These are phyloP conservation scores for Copromyces sp. DNA, from an alignment of 495 filamentous ascomycete species.

Conservation along the genomic window DNA sequence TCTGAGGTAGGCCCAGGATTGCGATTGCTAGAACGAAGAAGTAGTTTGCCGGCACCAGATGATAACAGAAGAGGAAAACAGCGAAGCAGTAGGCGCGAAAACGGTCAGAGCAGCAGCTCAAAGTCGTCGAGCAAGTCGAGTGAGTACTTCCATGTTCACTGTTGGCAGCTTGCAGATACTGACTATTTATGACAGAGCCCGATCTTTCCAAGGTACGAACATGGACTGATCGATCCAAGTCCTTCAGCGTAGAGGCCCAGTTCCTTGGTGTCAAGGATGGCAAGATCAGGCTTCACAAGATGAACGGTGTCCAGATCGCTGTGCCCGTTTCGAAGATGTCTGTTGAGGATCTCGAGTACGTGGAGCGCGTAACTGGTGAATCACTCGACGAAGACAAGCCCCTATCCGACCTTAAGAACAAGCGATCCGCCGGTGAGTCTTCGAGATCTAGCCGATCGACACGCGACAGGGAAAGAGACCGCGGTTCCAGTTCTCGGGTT, in stretches of 20 bases:
- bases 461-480: background rate
- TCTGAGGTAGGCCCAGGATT: constrained; percentile 72
- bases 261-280: constrained; percentile 89
- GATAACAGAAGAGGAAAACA: constrained; percentile 52
- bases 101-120: constrained; percentile 37
- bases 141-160: constrained; percentile 36
- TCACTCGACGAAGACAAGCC: constrained; percentile 97
- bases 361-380: constrained; percentile 73
- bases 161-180: background rate
- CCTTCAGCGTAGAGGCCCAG: constrained; percentile 95
- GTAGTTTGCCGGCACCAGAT: constrained; percentile 51
- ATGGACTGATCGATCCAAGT: constrained; percentile 91
- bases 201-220: constrained; percentile 74
- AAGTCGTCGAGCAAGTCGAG: constrained; percentile 55
- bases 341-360: constrained; percentile 85
- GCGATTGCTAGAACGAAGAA: constrained; percentile 56
- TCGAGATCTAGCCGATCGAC: constrained; percentile 7
- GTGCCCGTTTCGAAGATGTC: constrained; percentile 95
- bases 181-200: constrained; percentile 47
- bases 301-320: constrained; percentile 96
- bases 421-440: constrained; percentile 13
- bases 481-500: constrained; percentile 18
- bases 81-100: constrained; percentile 58
- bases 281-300: constrained; percentile 96
- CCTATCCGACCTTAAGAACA: constrained; percentile 62